Evolutionary conservation across 495 filamentous ascomycete species (phyloP).

Genomic region (Hypoxylon lenormandii): DNA sequence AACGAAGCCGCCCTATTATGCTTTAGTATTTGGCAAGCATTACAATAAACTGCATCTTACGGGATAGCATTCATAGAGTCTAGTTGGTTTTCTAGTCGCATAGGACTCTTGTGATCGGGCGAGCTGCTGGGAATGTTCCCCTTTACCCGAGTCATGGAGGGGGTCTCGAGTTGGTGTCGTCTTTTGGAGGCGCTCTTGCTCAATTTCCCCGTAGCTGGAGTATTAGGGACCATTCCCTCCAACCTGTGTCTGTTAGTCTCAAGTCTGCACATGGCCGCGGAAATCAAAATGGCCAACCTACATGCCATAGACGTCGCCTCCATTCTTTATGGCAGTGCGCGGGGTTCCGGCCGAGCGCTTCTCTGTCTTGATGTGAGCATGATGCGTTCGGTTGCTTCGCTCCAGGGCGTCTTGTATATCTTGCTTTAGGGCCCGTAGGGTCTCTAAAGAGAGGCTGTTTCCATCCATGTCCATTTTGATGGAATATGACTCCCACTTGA

Average conservation of each 20-base stretch:
- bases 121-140: slow-evolving; percentile 60
- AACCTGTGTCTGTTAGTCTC: slow-evolving; percentile 64
- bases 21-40: slow-evolving; percentile 16
- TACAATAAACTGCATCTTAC: slow-evolving; percentile 41
- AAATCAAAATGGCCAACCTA: slow-evolving; percentile 53
- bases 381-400: slow-evolving; percentile 68
- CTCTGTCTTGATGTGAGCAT: slow-evolving; percentile 64
- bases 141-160: slow-evolving; percentile 60
- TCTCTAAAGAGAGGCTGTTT: slow-evolving; percentile 74
- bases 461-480: slow-evolving; percentile 87
- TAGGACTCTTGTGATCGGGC: slow-evolving; percentile 58
- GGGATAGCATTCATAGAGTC: slow-evolving; percentile 54
- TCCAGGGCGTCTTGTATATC: slow-evolving; percentile 86
- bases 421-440: slow-evolving; percentile 80
- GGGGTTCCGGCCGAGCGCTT: slow-evolving; percentile 75
- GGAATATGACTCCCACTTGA: slow-evolving; percentile 97
- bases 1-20: slow-evolving; percentile 68
- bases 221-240: slow-evolving; percentile 80
- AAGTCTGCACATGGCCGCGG: background rate
- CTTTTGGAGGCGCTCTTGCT: slow-evolving; percentile 71
- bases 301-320: slow-evolving; percentile 85
- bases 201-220: slow-evolving; percentile 65
- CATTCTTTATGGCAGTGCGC: slow-evolving; percentile 63
- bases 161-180: slow-evolving; percentile 63
- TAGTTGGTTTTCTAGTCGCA: slow-evolving; percentile 57